Evolutionary conservation across 257 asterid genomes (phyloP).

Genomic region (Hygrophila difformis): DNA sequence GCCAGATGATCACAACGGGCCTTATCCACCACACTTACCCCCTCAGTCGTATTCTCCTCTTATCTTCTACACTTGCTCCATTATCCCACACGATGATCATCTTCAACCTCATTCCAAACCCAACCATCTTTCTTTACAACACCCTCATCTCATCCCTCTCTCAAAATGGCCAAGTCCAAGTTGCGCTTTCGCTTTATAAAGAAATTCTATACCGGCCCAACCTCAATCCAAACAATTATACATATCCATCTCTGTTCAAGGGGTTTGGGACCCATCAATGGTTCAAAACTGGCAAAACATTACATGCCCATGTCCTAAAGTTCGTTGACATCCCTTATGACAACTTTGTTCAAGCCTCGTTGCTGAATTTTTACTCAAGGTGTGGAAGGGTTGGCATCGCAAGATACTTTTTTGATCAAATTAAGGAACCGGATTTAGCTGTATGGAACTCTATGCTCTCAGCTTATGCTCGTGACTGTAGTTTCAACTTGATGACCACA

Average conservation of each 20-base stretch:
- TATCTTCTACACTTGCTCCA: conserved; percentile 37
- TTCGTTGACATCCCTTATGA: conserved; percentile 42
- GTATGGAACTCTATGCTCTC: too few species aligned
- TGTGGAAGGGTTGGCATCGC: conserved; percentile 39
- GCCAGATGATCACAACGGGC: conserved; percentile 58
- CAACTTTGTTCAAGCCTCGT: conserved; percentile 56
- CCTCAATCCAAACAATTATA: conserved; percentile 48
- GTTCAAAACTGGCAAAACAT: conserved; percentile 44
- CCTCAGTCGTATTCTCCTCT: conserved; percentile 46
- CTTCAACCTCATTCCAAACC: conserved; percentile 30
- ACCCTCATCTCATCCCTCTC: conserved; percentile 47
- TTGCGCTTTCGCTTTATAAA: conserved; percentile 40
- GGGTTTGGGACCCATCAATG: conserved; percentile 37
- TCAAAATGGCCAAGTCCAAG: conserved; percentile 24
- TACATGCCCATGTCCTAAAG: conserved; percentile 62
- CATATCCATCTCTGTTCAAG: conserved; percentile 73
- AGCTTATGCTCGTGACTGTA: conserved; percentile 38
- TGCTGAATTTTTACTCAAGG: conserved; percentile 58
- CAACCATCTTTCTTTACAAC: conserved; percentile 59
- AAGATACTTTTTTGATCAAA: conserved; percentile 42
- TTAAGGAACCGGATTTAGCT: conserved; percentile 52
- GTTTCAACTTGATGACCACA: conserved; percentile 14
- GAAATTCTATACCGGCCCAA: conserved; percentile 21
- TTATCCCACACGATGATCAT: conserved; percentile 46
- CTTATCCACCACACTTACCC: conserved; percentile 65